Percentiles rank a stretch among this genome's conserved stretches.
Conservation (phyloP, 2,329 filamentous ascomycete genomes). For the Claviceps citrina region DNA sequence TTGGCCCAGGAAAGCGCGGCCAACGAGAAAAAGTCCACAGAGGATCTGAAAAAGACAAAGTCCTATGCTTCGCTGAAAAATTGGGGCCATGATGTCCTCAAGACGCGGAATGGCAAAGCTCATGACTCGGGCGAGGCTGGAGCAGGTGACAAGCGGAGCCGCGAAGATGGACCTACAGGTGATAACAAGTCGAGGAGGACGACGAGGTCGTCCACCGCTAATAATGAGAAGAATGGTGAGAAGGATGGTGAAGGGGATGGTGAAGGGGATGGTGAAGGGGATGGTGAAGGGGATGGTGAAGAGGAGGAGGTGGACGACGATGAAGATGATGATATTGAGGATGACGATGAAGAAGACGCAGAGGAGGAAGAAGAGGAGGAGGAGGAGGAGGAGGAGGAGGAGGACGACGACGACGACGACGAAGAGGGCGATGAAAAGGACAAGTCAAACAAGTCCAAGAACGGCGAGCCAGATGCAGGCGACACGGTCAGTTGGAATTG, state of each 20-base stretch:
- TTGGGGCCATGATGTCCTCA: conserved; percentile 41
- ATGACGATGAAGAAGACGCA: not conserved
- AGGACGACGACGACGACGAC: not conserved
- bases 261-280: conserved; percentile 2
- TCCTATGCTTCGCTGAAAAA: conserved; percentile 47
- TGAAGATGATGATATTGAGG: not conserved
- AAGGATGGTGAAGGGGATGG: conserved; percentile 4
- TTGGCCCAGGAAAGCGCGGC: conserved; percentile 46
- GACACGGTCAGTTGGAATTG: conserved; percentile 33
- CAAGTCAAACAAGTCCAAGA: conserved; percentile 1
- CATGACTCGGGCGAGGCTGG: conserved; percentile 6
- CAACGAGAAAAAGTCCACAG: conserved; percentile 35
- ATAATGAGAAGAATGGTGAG: conserved; percentile 1
- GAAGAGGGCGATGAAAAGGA: not conserved
- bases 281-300: conserved; percentile 2
- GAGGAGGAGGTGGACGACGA: conserved; percentile 3
- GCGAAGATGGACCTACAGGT: conserved; percentile 10
- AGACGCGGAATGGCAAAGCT: conserved; percentile 15
- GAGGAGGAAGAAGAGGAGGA: not conserved
- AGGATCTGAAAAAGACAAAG: conserved; percentile 32
- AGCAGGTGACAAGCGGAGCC: conserved; percentile 16
- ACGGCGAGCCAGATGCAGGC: conserved; percentile 20
- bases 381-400: not conserved
- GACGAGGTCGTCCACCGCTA: conserved; percentile 3
- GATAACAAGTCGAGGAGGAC: conserved; percentile 20